Conservation (phyloP, 371 early-diverging fungal genomes). For the Apophysomyces ossiformis region DNA sequence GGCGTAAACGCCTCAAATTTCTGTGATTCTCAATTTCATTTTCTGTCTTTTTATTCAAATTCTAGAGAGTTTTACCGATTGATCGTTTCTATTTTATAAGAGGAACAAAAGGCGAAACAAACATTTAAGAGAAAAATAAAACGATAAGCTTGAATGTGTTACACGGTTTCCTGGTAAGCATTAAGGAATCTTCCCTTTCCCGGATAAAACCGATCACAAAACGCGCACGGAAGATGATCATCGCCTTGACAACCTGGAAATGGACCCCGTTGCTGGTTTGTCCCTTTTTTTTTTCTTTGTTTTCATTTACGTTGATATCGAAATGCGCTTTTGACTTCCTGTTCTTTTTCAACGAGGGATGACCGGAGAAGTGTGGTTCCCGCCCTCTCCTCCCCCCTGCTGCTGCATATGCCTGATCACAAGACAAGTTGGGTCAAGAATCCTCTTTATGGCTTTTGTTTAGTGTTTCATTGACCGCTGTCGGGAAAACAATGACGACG, state of each 20-base stretch:
- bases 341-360: background rate
- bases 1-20: background rate
- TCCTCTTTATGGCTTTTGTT: no score
- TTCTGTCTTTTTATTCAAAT: background rate
- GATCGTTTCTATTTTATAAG: background rate
- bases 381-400: no score
- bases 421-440: no score
- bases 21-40: background rate
- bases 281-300: no score
- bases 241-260: background rate
- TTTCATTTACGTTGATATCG: background rate
- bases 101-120: background rate
- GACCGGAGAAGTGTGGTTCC: background rate
- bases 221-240: constrained; percentile 8
- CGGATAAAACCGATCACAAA: constrained; percentile 8
- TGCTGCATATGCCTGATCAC: no score
- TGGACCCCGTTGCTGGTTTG: background rate
- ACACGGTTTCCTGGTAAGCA: constrained; percentile 9
- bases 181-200: background rate
- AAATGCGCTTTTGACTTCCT: background rate
- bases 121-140: constrained; percentile 3
- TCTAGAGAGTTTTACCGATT: background rate
- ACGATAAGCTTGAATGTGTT: background rate
- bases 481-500: background rate
- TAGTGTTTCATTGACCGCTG: background rate